phyloP scores from a whole-genome alignment of 2,329 filamentous ascomycete species.

The Xylaria sp. region DNA sequence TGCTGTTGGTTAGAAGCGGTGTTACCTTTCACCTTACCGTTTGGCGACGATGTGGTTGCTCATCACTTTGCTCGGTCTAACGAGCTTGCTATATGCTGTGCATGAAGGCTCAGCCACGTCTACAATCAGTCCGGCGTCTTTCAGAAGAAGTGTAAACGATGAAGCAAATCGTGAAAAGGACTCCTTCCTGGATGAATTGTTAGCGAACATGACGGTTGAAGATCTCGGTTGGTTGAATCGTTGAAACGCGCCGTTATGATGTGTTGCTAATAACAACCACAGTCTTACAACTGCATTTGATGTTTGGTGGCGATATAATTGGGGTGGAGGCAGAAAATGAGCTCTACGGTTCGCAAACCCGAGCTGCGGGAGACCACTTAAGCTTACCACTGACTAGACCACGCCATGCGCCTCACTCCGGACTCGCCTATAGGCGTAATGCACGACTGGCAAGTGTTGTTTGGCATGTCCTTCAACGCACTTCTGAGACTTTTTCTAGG shows the following conservation, averaged over 20 bases:
- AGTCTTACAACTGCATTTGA: conserved; percentile 48
- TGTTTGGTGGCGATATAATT: conserved; percentile 47
- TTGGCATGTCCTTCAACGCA: no score
- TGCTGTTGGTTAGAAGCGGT: neutral
- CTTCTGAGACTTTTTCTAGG: conserved; percentile 20
- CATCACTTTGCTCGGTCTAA: neutral
- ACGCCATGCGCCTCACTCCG: conserved; percentile 41
- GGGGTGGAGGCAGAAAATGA: conserved; percentile 43
- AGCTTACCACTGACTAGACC: conserved; percentile 29
- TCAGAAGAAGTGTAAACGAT: neutral
- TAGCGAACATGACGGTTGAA: conserved; percentile 39
- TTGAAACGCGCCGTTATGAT: neutral
- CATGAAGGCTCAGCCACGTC: neutral
- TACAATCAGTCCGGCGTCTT: neutral
- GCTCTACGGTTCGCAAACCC: conserved; percentile 38
- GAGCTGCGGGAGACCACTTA: neutral
- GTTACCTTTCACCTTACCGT: neutral
- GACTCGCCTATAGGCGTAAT: conserved; percentile 44
- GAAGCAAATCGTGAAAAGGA: conserved; percentile 21
- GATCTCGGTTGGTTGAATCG: conserved; percentile 33
- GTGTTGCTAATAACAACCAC: conserved; percentile 6
- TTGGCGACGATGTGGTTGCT: neutral
- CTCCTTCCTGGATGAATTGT: conserved; percentile 30
- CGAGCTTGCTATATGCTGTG: neutral
- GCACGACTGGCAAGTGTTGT: conserved; percentile 41